These are phyloP conservation scores for Serendipita vermifera DNA, from an alignment of 768 basidiomycete species.

Conservation along the genomic window DNA sequence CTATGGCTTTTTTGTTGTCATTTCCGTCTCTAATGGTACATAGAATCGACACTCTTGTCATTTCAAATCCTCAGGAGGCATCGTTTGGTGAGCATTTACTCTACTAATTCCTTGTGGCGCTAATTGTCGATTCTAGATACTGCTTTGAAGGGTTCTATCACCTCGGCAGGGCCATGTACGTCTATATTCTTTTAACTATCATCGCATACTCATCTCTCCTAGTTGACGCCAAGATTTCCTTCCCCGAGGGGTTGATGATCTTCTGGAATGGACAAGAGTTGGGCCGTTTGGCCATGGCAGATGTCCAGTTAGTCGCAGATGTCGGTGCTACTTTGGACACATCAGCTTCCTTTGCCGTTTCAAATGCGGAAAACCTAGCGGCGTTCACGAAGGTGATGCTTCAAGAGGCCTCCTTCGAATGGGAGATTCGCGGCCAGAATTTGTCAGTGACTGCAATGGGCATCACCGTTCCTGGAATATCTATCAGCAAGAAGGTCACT, in stretches of 20 bases:
- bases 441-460: conserved; percentile 50
- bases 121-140: conserved; percentile 27
- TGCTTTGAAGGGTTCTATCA: conserved; percentile 46
- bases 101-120: not conserved
- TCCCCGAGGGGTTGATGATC: conserved; percentile 47
- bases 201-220: conserved; percentile 11
- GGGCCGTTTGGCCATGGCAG: conserved; percentile 47
- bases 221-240: conserved; percentile 58
- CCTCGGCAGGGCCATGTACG: conserved; percentile 61
- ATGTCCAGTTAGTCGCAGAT: conserved; percentile 38
- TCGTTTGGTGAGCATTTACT: conserved; percentile 38
- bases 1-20: not conserved
- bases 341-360: conserved; percentile 44
- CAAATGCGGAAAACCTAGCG: conserved; percentile 42
- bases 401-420: conserved; percentile 52
- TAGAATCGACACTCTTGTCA: conserved; percentile 49
- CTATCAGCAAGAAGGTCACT: conserved; percentile 43
- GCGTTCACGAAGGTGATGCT: conserved; percentile 55
- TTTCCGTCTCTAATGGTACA: not conserved
- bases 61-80: conserved; percentile 41
- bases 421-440: conserved; percentile 54
- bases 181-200: conserved; percentile 6
- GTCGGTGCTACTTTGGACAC: conserved; percentile 47
- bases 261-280: conserved; percentile 45
- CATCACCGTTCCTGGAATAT: conserved; percentile 44